These are phyloP conservation scores for Aspergillus fructus DNA, from an alignment of 2,329 filamentous ascomycete genomes.

Conservation along the genomic window DNA sequence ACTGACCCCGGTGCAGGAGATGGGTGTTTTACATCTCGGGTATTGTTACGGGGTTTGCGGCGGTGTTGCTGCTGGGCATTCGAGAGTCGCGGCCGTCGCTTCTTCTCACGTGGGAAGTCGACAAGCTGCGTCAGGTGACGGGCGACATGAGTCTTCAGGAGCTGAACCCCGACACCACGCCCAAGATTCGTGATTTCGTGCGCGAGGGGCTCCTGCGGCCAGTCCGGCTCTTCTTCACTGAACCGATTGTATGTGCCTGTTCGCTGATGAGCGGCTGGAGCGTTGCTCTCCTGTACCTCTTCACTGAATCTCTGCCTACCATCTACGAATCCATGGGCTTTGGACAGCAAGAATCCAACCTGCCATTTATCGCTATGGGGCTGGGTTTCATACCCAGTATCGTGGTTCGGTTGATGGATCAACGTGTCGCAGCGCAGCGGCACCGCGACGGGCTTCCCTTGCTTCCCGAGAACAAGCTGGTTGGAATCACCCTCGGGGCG, in stretches of 20 bases:
- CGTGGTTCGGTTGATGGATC: conserved; percentile 46
- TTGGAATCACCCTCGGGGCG: conserved; percentile 47
- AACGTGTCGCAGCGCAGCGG: conserved; percentile 22
- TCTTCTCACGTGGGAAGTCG: conserved; percentile 36
- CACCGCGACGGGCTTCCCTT: conserved; percentile 22
- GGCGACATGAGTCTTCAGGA: conserved; percentile 25
- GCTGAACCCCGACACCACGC: conserved; percentile 40
- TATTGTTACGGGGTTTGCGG: conserved; percentile 33
- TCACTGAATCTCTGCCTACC: conserved; percentile 44
- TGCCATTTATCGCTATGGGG: conserved; percentile 43
- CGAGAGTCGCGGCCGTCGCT: conserved; percentile 45
- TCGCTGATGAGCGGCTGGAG: conserved; percentile 43
- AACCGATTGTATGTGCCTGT: conserved; percentile 47
- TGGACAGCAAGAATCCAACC: conserved; percentile 31
- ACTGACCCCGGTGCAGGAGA: conserved; percentile 28
- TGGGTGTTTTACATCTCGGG: conserved; percentile 48
- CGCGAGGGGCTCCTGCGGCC: conserved; percentile 41
- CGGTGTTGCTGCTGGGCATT: conserved; percentile 36
- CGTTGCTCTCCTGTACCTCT: conserved; percentile 49
- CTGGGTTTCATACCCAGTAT: conserved; percentile 44
- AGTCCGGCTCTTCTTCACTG: conserved; percentile 42
- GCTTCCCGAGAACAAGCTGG: conserved; percentile 50
- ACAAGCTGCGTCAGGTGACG: conserved; percentile 24
- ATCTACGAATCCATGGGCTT: conserved; percentile 43
- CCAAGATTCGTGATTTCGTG: conserved; percentile 36